phyloP scores from a whole-genome alignment of 1,284 basidiomycete species.

The Exsudoporus floridanus region DNA sequence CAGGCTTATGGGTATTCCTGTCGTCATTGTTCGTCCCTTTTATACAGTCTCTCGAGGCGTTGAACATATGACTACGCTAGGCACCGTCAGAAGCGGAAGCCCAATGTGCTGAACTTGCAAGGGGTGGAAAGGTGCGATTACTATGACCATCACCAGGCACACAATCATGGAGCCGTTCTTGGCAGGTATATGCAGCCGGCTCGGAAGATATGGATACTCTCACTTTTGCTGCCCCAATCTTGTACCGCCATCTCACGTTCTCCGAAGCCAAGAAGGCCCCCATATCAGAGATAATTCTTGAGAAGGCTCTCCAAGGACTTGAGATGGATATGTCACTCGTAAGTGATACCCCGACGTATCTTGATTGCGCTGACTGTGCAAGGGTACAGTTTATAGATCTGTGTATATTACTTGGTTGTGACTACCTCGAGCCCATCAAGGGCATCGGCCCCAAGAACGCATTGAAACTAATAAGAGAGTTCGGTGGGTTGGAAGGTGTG shows the following conservation, averaged over 20 bases:
- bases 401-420: conserved; percentile 96
- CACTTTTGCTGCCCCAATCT: conserved; percentile 89
- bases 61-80: conserved; percentile 42
- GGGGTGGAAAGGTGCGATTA: conserved; percentile 78
- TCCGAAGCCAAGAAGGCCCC: conserved; percentile 98
- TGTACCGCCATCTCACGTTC: conserved; percentile 96
- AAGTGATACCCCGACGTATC: conserved; percentile 10
- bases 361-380: conserved; percentile 4
- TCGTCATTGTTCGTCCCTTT: conserved; percentile 77
- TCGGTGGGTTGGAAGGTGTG: conserved; percentile 80
- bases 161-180: conserved; percentile 5
- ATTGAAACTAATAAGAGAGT: conserved; percentile 88
- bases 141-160: neutral
- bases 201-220: conserved; percentile 99
- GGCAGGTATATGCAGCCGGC: conserved; percentile 90
- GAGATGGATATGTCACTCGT: conserved; percentile 92
- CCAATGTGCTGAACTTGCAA: conserved; percentile 95
- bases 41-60: neutral
- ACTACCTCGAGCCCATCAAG: conserved; percentile 96
- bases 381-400: conserved; percentile 86
- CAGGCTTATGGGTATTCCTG: conserved; percentile 95
- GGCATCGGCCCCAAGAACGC: conserved; percentile 96
- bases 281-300: conserved; percentile 90
- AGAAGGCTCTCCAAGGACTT: conserved; percentile 83
- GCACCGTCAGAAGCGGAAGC: conserved; percentile 98